phyloP scores from a whole-genome alignment of 164 flowering plant genomes.

The Kingdonia uniflora region DNA sequence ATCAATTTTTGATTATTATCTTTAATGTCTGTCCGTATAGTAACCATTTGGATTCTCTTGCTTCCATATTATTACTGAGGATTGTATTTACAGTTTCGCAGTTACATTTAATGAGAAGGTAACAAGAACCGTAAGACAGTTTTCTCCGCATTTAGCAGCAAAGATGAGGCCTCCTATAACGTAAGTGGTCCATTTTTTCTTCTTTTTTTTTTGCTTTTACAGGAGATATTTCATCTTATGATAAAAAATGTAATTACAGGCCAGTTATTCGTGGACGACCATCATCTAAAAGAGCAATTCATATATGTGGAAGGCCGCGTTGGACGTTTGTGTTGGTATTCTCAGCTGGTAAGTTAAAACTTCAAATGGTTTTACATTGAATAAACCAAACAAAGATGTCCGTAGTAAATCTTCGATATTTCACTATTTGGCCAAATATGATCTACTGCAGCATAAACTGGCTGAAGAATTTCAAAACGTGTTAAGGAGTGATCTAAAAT shows the following conservation, averaged over 20 bases:
- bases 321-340: conserved; percentile 74
- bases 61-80: conserved; percentile 10
- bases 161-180: conserved; percentile 93
- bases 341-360: conserved; percentile 42
- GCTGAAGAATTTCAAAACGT: too few relatives aligned
- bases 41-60: not conserved
- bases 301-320: conserved; percentile 90
- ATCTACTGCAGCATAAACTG: too few relatives aligned
- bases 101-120: conserved; percentile 90
- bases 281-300: conserved; percentile 71
- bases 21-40: too few relatives aligned
- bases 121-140: conserved; percentile 80
- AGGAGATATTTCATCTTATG: conserved; percentile 1
- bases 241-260: conserved; percentile 22
- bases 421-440: too few relatives aligned
- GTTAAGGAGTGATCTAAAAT: too few relatives aligned
- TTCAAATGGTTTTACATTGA: conserved; percentile 3
- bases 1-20: too few relatives aligned
- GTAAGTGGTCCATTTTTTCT: conserved; percentile 29
- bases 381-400: not conserved
- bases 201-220: not conserved
- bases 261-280: conserved; percentile 99
- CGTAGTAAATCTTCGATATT: too few relatives aligned
- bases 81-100: conserved; percentile 68
- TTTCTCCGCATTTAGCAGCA: conserved; percentile 96